Conservation (phyloP, 176 grass and related monocot species). For the Zoysia pacifica region DNA sequence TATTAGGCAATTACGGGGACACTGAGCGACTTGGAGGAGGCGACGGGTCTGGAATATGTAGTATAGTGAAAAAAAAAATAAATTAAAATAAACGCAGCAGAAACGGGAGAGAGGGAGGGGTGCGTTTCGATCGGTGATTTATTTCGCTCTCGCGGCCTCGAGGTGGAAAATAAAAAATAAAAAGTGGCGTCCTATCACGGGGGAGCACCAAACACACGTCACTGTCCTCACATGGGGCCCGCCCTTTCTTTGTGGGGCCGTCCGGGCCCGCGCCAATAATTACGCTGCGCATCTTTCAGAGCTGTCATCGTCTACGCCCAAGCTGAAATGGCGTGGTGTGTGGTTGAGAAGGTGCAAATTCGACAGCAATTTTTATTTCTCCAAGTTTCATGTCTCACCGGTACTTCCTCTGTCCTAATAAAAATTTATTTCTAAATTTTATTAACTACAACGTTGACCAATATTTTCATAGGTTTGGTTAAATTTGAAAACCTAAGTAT, state of each 20-base stretch:
- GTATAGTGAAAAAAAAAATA: no score
- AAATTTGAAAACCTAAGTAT: no score
- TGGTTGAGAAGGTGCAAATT: neutral
- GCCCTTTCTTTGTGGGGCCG: constrained; percentile 45
- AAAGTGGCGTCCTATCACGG: constrained; percentile 53
- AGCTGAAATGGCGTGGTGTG: neutral
- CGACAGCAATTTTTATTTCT: neutral
- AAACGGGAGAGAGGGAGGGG: no score
- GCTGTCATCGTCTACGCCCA: constrained; percentile 3
- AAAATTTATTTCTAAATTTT: no score
- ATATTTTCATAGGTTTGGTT: no score
- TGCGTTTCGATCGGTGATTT: neutral
- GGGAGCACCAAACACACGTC: constrained; percentile 57
- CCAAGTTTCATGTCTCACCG: no score
- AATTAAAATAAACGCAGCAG: no score
- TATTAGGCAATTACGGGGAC: constrained; percentile 6
- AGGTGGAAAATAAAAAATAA: constrained; percentile 1
- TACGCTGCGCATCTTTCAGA: constrained; percentile 29
- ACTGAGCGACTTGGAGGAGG: neutral
- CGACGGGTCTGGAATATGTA: constrained; percentile 7
- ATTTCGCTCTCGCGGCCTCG: constrained; percentile 46
- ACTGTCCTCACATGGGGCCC: constrained; percentile 43
- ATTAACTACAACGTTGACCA: no score
- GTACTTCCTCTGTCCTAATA: no score
- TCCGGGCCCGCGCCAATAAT: constrained; percentile 76